Percentiles rank a stretch among this genome's conserved stretches.
Conservation (phyloP, 1,284 basidiomycete species). For the Inonotus hispidus region DNA sequence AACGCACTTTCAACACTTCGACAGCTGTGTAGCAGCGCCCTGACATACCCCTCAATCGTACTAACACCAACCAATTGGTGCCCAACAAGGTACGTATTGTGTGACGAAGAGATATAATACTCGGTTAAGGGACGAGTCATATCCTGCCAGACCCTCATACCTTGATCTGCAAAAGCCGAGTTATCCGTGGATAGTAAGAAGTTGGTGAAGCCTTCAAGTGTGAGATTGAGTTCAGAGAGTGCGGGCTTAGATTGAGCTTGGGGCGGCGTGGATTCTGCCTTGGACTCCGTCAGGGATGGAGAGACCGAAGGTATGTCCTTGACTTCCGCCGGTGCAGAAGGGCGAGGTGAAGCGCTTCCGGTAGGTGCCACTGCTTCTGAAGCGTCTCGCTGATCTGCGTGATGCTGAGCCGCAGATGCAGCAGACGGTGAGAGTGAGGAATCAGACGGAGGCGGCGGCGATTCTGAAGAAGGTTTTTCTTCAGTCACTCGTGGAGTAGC, state of each 20-base stretch:
- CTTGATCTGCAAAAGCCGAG: conserved; percentile 44
- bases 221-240: conserved; percentile 31
- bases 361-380: background rate
- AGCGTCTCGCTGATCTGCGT: background rate
- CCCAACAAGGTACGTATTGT: conserved; percentile 97
- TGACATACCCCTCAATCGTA: conserved; percentile 94
- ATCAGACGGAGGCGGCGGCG: conserved; percentile 13
- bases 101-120: conserved; percentile 91
- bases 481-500: conserved; percentile 25
- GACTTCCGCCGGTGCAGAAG: conserved; percentile 9
- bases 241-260: background rate
- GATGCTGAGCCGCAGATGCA: conserved; percentile 18
- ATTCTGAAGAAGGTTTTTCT: conserved; percentile 10
- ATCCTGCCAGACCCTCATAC: conserved; percentile 45
- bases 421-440: conserved; percentile 18
- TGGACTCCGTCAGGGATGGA: conserved; percentile 23
- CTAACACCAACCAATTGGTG: conserved; percentile 91
- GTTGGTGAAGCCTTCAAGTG: conserved; percentile 60
- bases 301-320: conserved; percentile 23
- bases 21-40: conserved; percentile 87
- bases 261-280: conserved; percentile 18
- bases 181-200: conserved; percentile 76
- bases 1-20: conserved; percentile 85
- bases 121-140: conserved; percentile 83
- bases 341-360: background rate